Conservation (phyloP, 768 basidiomycete genomes). For the Pholiota molesta region DNA sequence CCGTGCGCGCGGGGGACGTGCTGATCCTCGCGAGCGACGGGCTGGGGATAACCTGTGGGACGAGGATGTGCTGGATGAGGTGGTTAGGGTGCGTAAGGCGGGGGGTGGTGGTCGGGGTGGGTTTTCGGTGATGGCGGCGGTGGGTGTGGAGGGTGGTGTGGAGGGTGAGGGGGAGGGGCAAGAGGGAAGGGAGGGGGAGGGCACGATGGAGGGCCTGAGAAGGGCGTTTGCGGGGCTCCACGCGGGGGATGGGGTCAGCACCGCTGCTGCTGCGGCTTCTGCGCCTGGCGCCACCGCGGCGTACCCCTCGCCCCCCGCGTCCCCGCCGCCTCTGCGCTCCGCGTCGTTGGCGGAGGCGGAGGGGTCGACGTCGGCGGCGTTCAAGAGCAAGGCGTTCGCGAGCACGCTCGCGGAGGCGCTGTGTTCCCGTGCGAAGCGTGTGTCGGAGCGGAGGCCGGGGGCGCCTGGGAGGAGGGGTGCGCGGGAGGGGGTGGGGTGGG, state of each 20-base stretch:
- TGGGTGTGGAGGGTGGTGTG: background rate
- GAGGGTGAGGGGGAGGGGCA: background rate
- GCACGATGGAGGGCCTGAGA: background rate
- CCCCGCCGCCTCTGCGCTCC: background rate
- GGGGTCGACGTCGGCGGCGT: no score
- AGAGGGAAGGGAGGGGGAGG: background rate
- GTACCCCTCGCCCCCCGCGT: background rate
- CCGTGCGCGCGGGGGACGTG: conserved; percentile 72
- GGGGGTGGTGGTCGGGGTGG: background rate
- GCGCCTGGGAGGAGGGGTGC: background rate
- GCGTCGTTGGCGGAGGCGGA: no score
- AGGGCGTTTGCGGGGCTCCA: background rate
- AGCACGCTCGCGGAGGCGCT: conserved; percentile 79
- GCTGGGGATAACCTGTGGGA: conserved; percentile 88
- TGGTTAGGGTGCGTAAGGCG: conserved; percentile 24
- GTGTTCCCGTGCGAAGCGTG: conserved; percentile 74
- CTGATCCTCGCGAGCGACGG: conserved; percentile 84
- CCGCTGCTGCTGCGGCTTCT: background rate
- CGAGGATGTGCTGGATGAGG: conserved; percentile 84
- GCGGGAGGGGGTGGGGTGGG: background rate
- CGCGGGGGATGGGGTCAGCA: background rate
- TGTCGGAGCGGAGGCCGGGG: conserved; percentile 47
- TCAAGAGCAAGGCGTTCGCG: no score
- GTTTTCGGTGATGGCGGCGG: background rate
- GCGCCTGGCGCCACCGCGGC: background rate